Base-by-base conservation (phyloP, 2,329 filamentous ascomycete species). In the Botrytis fabae region DNA sequence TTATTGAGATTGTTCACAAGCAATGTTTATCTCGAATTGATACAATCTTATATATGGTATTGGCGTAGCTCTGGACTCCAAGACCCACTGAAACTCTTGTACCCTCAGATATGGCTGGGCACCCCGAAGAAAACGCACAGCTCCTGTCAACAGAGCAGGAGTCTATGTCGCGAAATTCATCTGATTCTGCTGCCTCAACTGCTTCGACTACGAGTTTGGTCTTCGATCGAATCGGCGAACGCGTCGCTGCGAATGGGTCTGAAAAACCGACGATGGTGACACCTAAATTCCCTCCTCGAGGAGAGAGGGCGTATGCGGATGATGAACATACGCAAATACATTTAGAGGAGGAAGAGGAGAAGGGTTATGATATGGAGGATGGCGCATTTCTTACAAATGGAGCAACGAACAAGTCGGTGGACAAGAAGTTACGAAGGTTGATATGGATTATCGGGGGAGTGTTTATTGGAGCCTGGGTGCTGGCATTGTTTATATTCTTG, bases 151-250 rank as follows among this genome's bases (percentile, higher is more conserved):
- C 74, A 32, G 75, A 76, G 42, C 73, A 76, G 61, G 74, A 76
- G 57, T 62, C 57, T 69, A 65, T 70, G 59, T 54, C 44, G 35
- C 75, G 80, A 68, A 64, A 74, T 72, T 81, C 80, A 3, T 75
- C 78, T 64, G 80, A 81, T 40, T 93, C 93, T 5, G 82, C 88
- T 63, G 93, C 92, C n/a, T 92, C 91, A 59, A 61, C 70, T 59
- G 90, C 90, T n/a, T 96, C 93, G 48, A 95, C 93, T 18, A 94
- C 92, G 6, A 95, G 93, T 78, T 86, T 96, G 22, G 89, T 96
- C 71, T 93, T 96, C 80, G 93, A 96, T 77, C 89, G 91, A 75
- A 87, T 95, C 76, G 87, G 89, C 78, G 90, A 93, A 80, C 76
- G 77, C 38, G 76, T 73, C 35, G 74, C 73, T 40, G 76, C 75